These are phyloP conservation scores for Fusarium concolor DNA, from an alignment of 2,329 filamentous ascomycete species.

Conservation along the genomic window DNA sequence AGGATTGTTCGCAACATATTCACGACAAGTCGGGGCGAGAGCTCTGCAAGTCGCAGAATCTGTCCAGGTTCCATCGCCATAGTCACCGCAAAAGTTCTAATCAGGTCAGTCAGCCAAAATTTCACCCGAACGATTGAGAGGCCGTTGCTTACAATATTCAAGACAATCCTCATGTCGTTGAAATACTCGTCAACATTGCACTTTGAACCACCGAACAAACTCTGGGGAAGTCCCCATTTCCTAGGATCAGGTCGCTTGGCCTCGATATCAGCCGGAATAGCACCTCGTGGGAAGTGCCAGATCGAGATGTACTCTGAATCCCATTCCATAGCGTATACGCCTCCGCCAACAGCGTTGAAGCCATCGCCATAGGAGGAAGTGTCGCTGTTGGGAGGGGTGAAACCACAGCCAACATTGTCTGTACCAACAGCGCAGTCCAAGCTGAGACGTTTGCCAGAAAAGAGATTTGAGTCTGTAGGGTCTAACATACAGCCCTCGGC, in stretches of 20 bases:
- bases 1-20: conserved; percentile 61
- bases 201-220: conserved; percentile 70
- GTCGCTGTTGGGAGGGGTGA: conserved; percentile 54
- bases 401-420: conserved; percentile 60
- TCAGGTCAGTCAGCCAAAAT: background rate
- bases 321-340: conserved; percentile 79
- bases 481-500: conserved; percentile 49
- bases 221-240: conserved; percentile 76
- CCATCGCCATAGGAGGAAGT: conserved; percentile 67
- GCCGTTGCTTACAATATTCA: conserved; percentile 67
- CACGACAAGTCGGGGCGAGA: conserved; percentile 58
- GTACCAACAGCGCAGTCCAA: conserved; percentile 54
- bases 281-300: conserved; percentile 79
- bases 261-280: conserved; percentile 74
- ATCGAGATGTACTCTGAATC: conserved; percentile 74
- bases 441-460: conserved; percentile 45
- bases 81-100: conserved; percentile 80
- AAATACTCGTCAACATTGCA: conserved; percentile 78
- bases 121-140: background rate
- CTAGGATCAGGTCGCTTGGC: conserved; percentile 69
- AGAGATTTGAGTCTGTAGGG: conserved; percentile 34
- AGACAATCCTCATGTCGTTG: conserved; percentile 75
- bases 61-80: conserved; percentile 66
- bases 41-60: conserved; percentile 53
- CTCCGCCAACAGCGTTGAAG: conserved; percentile 75